Evolutionary conservation across 768 basidiomycete species (phyloP), one percentile per base, ranked within the genome.

Genomic region (Suillus plorans): DNA sequence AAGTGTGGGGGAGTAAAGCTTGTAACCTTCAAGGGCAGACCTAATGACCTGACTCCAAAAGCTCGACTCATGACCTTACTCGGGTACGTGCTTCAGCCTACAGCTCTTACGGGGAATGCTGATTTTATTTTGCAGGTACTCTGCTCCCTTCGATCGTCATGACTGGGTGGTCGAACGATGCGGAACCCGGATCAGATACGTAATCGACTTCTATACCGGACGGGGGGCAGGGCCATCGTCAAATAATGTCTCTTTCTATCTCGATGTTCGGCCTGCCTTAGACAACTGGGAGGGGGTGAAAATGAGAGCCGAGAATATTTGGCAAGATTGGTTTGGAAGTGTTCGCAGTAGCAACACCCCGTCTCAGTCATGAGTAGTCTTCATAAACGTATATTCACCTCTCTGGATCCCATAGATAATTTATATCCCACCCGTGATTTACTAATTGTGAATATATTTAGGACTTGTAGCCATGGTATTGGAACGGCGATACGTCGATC

Each of bases 191-290:
- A 82, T 95, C 73, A 89, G 97, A 60, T 99, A 99, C 79, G 88
- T 99, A 65, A 97, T 99, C 71, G 97, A 99, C 78, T 99, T 99
- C 78, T 99, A 99, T 80, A 91, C 92, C 4, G 97, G 97, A 20
- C 86, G 86, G 41, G 80, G 76, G 53, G 71, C 79, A 31, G 79
- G 76, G 14, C 70, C 85, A 1, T 71, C 80, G 1, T 76, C 81
- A 28, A 82, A 80, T 64, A 84, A 86, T 63, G 77, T 92, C 16
- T 93, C 95, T 0, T 99, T 99, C 78, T 97, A 89, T 77, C 85
- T 99, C 31, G 97, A 99, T 70, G 95, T 92, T 20, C 85, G 97
- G 50, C 97, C 97, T 1, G 97, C 97, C 9, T 74, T 99, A 57
- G 97, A 99, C 73, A 92, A 82, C 68, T 97, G 92, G 94, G 96